Evolutionary conservation across 2,329 filamentous ascomycete species (phyloP).

Genomic region (Talaromyces marneffei): DNA sequence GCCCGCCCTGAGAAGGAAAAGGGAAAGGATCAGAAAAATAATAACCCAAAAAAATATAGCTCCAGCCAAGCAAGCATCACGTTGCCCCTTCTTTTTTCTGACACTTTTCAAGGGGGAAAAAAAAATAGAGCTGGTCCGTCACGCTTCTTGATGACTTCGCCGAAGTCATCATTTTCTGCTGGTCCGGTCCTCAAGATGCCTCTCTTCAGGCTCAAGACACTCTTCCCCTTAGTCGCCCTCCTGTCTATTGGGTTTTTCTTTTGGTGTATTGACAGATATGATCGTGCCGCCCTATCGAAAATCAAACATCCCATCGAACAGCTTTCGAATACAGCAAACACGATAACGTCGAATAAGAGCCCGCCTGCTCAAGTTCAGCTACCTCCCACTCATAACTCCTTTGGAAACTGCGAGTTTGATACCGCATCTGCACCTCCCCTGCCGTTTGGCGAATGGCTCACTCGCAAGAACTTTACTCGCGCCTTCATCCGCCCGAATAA

Average conservation of each 20-base stretch:
- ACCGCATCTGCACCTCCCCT: conserved; percentile 30
- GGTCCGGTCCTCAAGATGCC: conserved; percentile 33
- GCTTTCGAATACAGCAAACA: conserved; percentile 14
- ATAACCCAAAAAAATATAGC: not conserved
- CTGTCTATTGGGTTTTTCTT: conserved; percentile 37
- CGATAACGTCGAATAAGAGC: conserved; percentile 1
- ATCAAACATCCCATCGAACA: conserved; percentile 33
- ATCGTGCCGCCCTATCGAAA: conserved; percentile 31
- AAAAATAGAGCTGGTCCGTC: not conserved
- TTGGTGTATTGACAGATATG: conserved; percentile 36
- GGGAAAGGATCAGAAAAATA: conserved; percentile 2
- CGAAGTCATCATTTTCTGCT: conserved; percentile 13
- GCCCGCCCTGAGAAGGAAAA: not conserved
- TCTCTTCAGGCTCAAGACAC: conserved; percentile 34
- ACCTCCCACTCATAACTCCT: conserved; percentile 19
- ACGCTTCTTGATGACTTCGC: conserved; percentile 10
- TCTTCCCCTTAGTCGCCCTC: conserved; percentile 35
- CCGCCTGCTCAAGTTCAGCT: conserved; percentile 22
- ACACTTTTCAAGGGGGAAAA: not conserved
- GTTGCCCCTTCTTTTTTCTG: not conserved
- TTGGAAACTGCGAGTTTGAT: conserved; percentile 28
- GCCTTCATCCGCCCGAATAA: conserved; percentile 37
- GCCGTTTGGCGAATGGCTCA: conserved; percentile 37
- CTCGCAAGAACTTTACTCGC: conserved; percentile 41
- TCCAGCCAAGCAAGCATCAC: not conserved